These are phyloP conservation scores for Amoebophrya sp. DNA, from an alignment of 169 alveolate genomes.

Conservation along the genomic window DNA sequence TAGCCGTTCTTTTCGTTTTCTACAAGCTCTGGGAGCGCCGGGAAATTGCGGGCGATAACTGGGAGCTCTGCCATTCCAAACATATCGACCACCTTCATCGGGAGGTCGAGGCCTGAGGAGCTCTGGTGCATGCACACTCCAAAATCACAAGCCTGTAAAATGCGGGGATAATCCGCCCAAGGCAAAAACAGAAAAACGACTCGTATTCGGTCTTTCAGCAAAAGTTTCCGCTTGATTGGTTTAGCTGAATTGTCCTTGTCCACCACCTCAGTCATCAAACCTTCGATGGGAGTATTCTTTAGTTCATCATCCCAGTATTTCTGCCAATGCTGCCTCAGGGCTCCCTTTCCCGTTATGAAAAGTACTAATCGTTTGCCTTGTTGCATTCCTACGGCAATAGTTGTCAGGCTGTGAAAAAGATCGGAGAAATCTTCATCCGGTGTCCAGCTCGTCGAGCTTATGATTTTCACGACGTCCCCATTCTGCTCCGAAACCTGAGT, in stretches of 20 bases:
- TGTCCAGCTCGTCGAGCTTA: not conserved
- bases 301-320: not conserved
- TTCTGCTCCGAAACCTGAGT: not conserved
- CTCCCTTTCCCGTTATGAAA: constrained; percentile 5
- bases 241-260: too few species aligned
- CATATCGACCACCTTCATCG: not conserved
- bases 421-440: not conserved
- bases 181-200: not conserved
- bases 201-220: not conserved
- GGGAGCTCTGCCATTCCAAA: not conserved
- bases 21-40: not conserved
- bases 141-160: not conserved
- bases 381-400: not conserved
- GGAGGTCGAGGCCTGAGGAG: not conserved
- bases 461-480: not conserved
- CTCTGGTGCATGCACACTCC: not conserved
- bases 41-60: not conserved
- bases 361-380: not conserved
- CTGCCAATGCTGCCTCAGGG: not conserved
- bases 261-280: not conserved
- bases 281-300: not conserved
- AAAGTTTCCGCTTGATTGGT: too few species aligned
- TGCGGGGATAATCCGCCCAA: not conserved
- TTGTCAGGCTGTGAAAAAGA: not conserved
- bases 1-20: not conserved